These are phyloP conservation scores for Colletotrichum sp. DNA, from an alignment of 2,329 filamentous ascomycete species.

Conservation along the genomic window DNA sequence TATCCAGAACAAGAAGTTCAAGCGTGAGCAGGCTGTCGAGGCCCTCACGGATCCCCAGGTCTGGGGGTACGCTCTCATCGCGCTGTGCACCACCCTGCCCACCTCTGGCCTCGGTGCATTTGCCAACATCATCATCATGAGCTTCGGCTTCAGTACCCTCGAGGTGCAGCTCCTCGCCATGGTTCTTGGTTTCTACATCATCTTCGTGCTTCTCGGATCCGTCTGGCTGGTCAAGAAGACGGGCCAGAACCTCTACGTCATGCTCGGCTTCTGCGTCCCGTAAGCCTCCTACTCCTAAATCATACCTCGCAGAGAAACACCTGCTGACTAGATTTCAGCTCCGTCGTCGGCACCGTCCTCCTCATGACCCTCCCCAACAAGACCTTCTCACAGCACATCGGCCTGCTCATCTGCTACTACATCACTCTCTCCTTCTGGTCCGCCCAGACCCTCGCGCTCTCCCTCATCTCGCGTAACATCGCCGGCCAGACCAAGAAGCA, in stretches of 20 bases:
- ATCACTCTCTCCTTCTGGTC: constrained; percentile 81
- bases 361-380: constrained; percentile 71
- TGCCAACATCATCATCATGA: constrained; percentile 75
- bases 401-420: constrained; percentile 76
- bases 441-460: constrained; percentile 70
- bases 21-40: constrained; percentile 50
- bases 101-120: constrained; percentile 77
- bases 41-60: constrained; percentile 69
- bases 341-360: constrained; percentile 74
- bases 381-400: constrained; percentile 63
- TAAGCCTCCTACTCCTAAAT: constrained; percentile 40
- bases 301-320: neutral
- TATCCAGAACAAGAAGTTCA: constrained; percentile 59
- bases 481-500: constrained; percentile 78
- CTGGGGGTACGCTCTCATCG: constrained; percentile 69
- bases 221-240: constrained; percentile 73
- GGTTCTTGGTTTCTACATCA: constrained; percentile 77
- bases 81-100: constrained; percentile 75
- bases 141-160: constrained; percentile 68
- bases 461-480: constrained; percentile 72
- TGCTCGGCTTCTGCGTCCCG: constrained; percentile 71
- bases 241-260: constrained; percentile 71
- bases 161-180: constrained; percentile 78
- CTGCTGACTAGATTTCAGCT: constrained; percentile 42
- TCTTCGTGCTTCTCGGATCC: constrained; percentile 70